Conservation (phyloP, 176 grass and related monocot genomes). For the Neostapfia colusana region DNA sequence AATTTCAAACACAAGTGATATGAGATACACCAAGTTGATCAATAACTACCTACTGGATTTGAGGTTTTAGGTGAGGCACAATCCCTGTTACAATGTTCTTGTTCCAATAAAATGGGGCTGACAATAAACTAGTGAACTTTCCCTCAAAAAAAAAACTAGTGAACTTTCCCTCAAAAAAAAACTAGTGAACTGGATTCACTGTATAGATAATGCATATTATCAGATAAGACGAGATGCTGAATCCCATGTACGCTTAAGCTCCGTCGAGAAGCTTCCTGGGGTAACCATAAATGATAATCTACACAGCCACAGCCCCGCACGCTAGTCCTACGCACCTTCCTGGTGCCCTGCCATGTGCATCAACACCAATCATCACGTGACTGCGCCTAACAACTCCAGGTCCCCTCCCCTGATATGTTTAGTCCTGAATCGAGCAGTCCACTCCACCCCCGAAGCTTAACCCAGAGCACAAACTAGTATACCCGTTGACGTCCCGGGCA, state of each 20-base stretch:
- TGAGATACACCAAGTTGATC: background rate
- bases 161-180: background rate
- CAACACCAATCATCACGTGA: slow-evolving; percentile 3
- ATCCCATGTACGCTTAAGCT: background rate
- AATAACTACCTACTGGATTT: background rate
- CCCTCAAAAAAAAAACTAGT: background rate
- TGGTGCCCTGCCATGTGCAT: slow-evolving; percentile 23
- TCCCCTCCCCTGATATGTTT: slow-evolving; percentile 3
- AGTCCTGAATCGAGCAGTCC: slow-evolving; percentile 5
- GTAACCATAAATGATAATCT: background rate
- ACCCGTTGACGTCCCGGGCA: background rate
- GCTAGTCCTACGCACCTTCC: background rate
- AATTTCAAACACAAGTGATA: background rate
- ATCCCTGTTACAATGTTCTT: background rate
- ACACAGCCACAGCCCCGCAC: background rate
- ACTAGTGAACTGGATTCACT: background rate
- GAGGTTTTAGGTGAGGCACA: background rate
- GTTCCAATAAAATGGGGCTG: background rate
- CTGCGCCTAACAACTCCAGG: background rate
- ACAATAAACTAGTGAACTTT: background rate
- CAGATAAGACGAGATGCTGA: background rate
- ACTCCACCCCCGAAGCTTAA: background rate
- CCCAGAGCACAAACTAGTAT: background rate
- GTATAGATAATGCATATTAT: slow-evolving; percentile 1
- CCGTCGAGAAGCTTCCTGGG: background rate